phyloP scores from a whole-genome alignment of 2,329 filamentous ascomycete genomes.

The Aspergillus latus region DNA sequence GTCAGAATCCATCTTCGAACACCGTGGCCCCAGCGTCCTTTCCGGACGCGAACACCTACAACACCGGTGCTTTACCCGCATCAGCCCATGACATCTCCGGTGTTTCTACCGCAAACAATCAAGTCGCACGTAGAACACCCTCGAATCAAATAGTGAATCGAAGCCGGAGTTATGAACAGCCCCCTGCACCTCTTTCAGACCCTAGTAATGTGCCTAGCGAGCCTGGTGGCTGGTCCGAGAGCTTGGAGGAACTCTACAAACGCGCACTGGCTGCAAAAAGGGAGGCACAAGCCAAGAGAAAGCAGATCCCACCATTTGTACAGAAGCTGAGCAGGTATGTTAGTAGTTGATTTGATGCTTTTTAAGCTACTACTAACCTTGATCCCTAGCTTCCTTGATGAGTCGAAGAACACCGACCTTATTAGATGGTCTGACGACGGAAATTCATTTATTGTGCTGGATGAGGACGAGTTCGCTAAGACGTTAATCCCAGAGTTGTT shows the following conservation, averaged over 20 bases:
- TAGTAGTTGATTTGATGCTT: neutral
- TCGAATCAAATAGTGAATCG: slow-evolving; percentile 41
- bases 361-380: slow-evolving; percentile 15
- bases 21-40: slow-evolving; percentile 32
- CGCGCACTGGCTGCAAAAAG: slow-evolving; percentile 78
- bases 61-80: slow-evolving; percentile 34
- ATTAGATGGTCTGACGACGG: slow-evolving; percentile 97
- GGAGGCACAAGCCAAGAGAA: slow-evolving; percentile 84
- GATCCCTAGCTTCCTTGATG: slow-evolving; percentile 76
- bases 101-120: slow-evolving; percentile 46
- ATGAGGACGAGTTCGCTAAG: slow-evolving; percentile 85
- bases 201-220: slow-evolving; percentile 28
- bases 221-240: slow-evolving; percentile 55
- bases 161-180: slow-evolving; percentile 40
- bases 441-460: slow-evolving; percentile 92
- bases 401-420: slow-evolving; percentile 86
- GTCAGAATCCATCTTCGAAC: slow-evolving; percentile 42
- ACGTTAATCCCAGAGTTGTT: slow-evolving; percentile 73
- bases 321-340: slow-evolving; percentile 93
- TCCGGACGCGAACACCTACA: slow-evolving; percentile 43
- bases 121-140: slow-evolving; percentile 43
- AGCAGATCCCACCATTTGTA: slow-evolving; percentile 96
- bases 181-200: slow-evolving; percentile 31
- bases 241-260: slow-evolving; percentile 75
- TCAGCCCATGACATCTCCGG: slow-evolving; percentile 53